Evolutionary conservation across 495 filamentous ascomycete species (phyloP).

Genomic region (Daldinia bambusicola): DNA sequence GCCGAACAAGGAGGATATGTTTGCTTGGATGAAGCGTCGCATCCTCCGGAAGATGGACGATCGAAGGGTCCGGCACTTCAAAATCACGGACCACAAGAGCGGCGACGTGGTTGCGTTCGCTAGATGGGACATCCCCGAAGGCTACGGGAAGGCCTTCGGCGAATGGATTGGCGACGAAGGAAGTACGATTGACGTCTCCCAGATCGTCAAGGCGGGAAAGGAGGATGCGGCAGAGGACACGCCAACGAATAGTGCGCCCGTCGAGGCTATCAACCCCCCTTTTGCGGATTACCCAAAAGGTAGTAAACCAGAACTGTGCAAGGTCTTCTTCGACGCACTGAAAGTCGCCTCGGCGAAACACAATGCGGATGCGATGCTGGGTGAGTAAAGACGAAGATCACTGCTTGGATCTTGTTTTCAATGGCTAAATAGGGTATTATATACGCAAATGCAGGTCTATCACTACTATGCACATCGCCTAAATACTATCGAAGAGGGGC

Average conservation of each 20-base stretch:
- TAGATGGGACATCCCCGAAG: conserved; percentile 46
- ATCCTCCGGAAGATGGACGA: conserved; percentile 37
- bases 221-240: conserved; percentile 2
- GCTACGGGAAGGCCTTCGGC: conserved; percentile 37
- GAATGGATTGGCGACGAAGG: conserved; percentile 30
- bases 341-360: conserved; percentile 36
- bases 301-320: conserved; percentile 24
- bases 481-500: conserved; percentile 51
- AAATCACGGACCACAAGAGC: conserved; percentile 30
- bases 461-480: conserved; percentile 51
- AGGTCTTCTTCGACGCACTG: conserved; percentile 35
- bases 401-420: not conserved
- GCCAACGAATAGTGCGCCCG: conserved; percentile 11
- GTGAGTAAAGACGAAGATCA: conserved; percentile 24
- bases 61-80: conserved; percentile 41
- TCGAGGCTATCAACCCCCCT: conserved; percentile 10
- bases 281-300: conserved; percentile 27
- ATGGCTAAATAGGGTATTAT: conserved; percentile 7
- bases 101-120: conserved; percentile 42
- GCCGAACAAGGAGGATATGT: conserved; percentile 35
- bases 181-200: conserved; percentile 1
- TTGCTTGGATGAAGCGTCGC: conserved; percentile 38
- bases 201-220: not conserved
- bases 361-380: conserved; percentile 42
- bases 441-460: conserved; percentile 38